Evolutionary conservation across 202 grass and related monocot species (phyloP), one percentile per base, ranked within the genome.

Genomic region (Carex sylvatica): DNA sequence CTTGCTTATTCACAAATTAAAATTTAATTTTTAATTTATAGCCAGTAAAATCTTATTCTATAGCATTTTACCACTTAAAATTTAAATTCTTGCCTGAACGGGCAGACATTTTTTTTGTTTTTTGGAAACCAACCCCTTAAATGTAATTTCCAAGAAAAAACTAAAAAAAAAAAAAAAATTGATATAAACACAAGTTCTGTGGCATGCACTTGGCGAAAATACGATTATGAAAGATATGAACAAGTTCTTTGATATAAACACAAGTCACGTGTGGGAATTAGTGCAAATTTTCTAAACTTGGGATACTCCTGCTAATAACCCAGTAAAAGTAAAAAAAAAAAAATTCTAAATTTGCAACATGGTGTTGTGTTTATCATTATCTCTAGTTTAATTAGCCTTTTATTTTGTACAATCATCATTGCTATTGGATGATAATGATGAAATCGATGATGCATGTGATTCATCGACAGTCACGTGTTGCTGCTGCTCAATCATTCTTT

Each of bases 401-500:
- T 82, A 44, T 52, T 31, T 68, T 69, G 7, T 64, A 82, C 64
- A 66, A 33, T 33, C 30, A 68, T 81, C 61, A 81, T 68, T 18
- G 14, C 64, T 53, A 82, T 82, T 53, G 28, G 74, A 77, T 59
- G 73, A 77, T 10, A 56, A 18, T 35, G 26, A 16, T 76, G 49
- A 74, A 44, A 16, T 30, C 28, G 33, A 65, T 64, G 38, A 82
- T 35, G 62, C 61, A 49, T 82, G 42, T 2, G 14, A 69, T 54
- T 65, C 42, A 69, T 82, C 61, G 15, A 69, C 42, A 11, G 63
- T 53, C 22, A 6, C 1, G 26, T 82, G 84, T 20, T 86, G 49
- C 64, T 86, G 84, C 77, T 86, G 76, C 46, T 86, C 84, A 15
- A 86, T 63, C 36, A 86, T 86, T 75, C 30, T 81, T 33, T 81